Percentiles rank a stretch among this genome's conserved stretches.
Evolutionary conservation across 1,284 basidiomycete genomes (phyloP).

Genomic region (Cryptococcus depauperatus): DNA sequence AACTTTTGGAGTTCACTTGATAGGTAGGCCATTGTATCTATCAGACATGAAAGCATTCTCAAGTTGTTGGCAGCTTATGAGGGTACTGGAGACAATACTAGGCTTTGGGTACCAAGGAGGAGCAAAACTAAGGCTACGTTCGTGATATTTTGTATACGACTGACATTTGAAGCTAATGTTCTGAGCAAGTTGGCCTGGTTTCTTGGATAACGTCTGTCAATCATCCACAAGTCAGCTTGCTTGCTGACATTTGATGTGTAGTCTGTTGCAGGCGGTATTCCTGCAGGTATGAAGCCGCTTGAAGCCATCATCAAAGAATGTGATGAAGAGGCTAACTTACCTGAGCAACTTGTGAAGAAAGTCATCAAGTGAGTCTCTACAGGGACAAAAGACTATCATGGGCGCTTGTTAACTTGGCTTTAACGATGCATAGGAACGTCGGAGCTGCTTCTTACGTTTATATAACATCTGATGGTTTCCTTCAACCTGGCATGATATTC

Average conservation of each 20-base stretch:
- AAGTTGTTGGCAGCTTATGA: slow-evolving; percentile 43
- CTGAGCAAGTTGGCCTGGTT: slow-evolving; percentile 55
- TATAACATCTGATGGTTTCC: slow-evolving; percentile 62
- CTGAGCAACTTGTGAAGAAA: slow-evolving; percentile 54
- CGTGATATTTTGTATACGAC: slow-evolving; percentile 28
- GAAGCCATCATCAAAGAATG: slow-evolving; percentile 85
- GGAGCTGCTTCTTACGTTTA: slow-evolving; percentile 48
- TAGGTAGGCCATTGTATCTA: too few species aligned
- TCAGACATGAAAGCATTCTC: too few species aligned
- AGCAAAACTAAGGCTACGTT: slow-evolving; percentile 79
- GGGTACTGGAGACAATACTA: slow-evolving; percentile 44
- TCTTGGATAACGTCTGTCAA: slow-evolving; percentile 29
- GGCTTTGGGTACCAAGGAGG: slow-evolving; percentile 81
- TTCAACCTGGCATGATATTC: slow-evolving; percentile 56
- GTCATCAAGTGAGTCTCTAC: slow-evolving; percentile 54
- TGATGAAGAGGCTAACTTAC: slow-evolving; percentile 80
- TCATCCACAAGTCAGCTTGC: not conserved
- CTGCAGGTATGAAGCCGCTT: slow-evolving; percentile 61
- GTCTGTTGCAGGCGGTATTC: slow-evolving; percentile 52
- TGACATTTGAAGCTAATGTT: not conserved
- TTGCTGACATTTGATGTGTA: slow-evolving; percentile 6
- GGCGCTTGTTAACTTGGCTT: slow-evolving; percentile 14
- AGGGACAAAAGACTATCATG: too few species aligned
- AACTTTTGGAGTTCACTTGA: slow-evolving; percentile 57
- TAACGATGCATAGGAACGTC: slow-evolving; percentile 14